Percentiles rank a stretch among this genome's conserved stretches.
Evolutionary conservation across 2,329 filamentous ascomycete genomes (phyloP).

Genomic region (Fusarium pseudocircinatum): DNA sequence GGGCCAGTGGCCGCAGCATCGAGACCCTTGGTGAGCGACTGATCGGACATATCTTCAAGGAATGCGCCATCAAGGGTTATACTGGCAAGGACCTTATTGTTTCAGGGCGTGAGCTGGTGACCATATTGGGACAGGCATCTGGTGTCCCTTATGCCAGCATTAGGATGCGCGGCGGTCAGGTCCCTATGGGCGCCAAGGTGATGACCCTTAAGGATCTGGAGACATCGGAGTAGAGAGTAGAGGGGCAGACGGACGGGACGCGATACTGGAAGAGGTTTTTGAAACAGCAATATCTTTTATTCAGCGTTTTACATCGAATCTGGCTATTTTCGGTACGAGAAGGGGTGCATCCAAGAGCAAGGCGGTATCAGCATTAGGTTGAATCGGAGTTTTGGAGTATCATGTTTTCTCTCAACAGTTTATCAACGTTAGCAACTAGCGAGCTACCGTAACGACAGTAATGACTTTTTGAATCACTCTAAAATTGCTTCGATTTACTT

Average conservation of each 20-base stretch:
- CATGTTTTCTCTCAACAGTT: conserved; percentile 6
- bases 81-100: conserved; percentile 42
- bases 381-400: conserved; percentile 35
- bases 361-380: conserved; percentile 23
- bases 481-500: not conserved
- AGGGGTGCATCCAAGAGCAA: conserved; percentile 16
- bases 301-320: not conserved
- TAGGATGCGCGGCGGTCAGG: conserved; percentile 35
- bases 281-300: not conserved
- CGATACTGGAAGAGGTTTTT: not conserved
- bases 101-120: conserved; percentile 44
- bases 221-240: conserved; percentile 43
- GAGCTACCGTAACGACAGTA: conserved; percentile 17
- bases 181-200: conserved; percentile 46
- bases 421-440: conserved; percentile 1
- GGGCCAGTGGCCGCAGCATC: conserved; percentile 72
- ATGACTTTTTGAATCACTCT: conserved; percentile 16
- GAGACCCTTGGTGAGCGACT: conserved; percentile 62
- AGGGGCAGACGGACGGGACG: not conserved
- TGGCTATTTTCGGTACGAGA: not conserved
- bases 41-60: conserved; percentile 54
- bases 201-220: conserved; percentile 48
- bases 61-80: conserved; percentile 47
- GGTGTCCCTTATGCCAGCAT: conserved; percentile 40
- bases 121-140: conserved; percentile 43